Conservation (phyloP, 345 rosid species). For the Salix udensis region DNA sequence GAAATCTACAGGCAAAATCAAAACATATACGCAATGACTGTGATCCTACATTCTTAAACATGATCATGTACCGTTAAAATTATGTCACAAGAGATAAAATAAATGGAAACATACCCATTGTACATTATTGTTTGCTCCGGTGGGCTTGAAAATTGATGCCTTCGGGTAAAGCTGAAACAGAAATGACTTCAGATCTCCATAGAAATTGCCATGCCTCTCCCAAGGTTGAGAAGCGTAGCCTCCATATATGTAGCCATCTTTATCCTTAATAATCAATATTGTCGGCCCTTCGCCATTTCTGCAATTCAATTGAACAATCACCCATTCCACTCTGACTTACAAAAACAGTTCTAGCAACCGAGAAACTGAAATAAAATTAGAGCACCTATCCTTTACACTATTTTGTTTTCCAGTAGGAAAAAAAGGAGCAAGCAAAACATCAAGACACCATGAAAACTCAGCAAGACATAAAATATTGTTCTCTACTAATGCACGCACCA, state of each 20-base stretch:
- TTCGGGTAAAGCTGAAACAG: slow-evolving; percentile 75
- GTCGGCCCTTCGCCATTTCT: slow-evolving; percentile 63
- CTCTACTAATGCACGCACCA: background rate
- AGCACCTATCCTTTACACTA: background rate
- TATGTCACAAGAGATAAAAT: background rate
- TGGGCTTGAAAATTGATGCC: slow-evolving; percentile 71
- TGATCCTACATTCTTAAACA: background rate
- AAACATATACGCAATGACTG: background rate
- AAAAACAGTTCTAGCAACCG: slow-evolving; percentile 12
- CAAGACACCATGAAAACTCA: background rate
- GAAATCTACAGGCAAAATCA: background rate
- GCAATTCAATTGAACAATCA: slow-evolving; percentile 41
- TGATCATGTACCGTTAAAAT: background rate
- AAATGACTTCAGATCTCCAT: slow-evolving; percentile 89
- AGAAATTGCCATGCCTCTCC: slow-evolving; percentile 81
- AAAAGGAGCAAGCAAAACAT: background rate
- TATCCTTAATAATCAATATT: slow-evolving; percentile 70
- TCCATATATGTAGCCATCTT: slow-evolving; percentile 69
- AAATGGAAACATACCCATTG: slow-evolving; percentile 69
- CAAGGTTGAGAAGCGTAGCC: slow-evolving; percentile 93
- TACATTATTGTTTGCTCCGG: slow-evolving; percentile 73
- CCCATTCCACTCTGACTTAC: slow-evolving; percentile 17
- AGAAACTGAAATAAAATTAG: slow-evolving; percentile 18
- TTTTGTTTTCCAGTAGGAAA: background rate
- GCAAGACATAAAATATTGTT: background rate